Percentiles rank a stretch among this genome's conserved stretches.
These are phyloP conservation scores for Taiozyma sp. DNA, from an alignment of 1,139 yeast genomes.

Conservation along the genomic window DNA sequence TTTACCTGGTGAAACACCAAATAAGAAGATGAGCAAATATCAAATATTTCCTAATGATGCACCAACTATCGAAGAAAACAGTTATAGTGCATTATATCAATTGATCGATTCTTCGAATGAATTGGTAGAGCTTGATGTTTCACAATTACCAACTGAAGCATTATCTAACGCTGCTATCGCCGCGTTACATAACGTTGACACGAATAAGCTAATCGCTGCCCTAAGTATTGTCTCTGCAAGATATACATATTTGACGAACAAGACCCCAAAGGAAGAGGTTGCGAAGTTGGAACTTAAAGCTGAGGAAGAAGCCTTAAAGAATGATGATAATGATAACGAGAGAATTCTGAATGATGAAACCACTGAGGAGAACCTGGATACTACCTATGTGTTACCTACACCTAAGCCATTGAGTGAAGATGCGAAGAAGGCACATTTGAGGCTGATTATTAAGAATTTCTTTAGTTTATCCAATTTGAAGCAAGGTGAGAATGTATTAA, in stretches of 20 bases:
- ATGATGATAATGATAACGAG: slow-evolving; percentile 27
- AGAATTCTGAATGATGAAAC: slow-evolving; percentile 19
- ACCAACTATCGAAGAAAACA: slow-evolving; percentile 31
- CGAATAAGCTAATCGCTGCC: slow-evolving; percentile 57
- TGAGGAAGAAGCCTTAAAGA: slow-evolving; percentile 23
- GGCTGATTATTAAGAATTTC: slow-evolving; percentile 49
- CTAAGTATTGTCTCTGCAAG: slow-evolving; percentile 65
- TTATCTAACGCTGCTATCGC: slow-evolving; percentile 62
- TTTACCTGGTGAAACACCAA: slow-evolving; percentile 22
- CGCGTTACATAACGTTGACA: slow-evolving; percentile 53
- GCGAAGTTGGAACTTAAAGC: slow-evolving; percentile 25
- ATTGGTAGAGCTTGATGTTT: slow-evolving; percentile 62
- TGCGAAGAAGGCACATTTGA: slow-evolving; percentile 50
- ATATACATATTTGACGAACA: slow-evolving; percentile 38
- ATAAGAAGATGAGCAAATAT: slow-evolving; percentile 15
- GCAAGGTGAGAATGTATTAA: slow-evolving; percentile 13
- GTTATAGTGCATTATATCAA: slow-evolving; percentile 45
- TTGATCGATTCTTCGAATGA: slow-evolving; percentile 61
- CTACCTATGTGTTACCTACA: slow-evolving; percentile 53
- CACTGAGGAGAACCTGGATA: slow-evolving; percentile 38
- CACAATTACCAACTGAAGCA: slow-evolving; percentile 59
- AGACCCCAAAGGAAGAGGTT: slow-evolving; percentile 18
- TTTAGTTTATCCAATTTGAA: slow-evolving; percentile 33
- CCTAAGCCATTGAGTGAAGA: slow-evolving; percentile 45
- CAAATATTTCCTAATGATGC: slow-evolving; percentile 18